Base-by-base conservation (phyloP, 352 stramenopile genomes). In the Globisporangium paddicum region DNA sequence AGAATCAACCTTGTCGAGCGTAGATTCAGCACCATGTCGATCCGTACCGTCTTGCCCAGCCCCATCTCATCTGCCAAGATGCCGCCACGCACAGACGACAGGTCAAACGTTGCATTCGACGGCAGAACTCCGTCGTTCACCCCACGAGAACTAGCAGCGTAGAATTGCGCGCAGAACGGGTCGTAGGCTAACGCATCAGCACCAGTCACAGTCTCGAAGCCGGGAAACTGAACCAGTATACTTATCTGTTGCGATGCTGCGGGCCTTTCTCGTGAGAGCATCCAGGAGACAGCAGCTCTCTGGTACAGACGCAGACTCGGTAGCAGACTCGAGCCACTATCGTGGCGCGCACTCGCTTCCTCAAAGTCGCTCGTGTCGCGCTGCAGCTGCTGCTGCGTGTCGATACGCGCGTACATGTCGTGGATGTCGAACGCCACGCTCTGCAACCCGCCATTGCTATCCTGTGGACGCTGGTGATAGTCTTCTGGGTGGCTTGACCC, bases 261-360 rank as follows among this genome's bases (percentile, higher is more conserved):
- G 30, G 66, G 63, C 8, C 83, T 66, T 69, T 99, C 97, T 66
- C 98, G 90, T 19, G 61, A 58, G 1, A 86, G 55, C 84, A 92
- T 93, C 97, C 97, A 99, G 9, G 85, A 96, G 16, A 98, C 79
- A 0, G 96, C 96, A 61, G 98, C 96, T 41, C 96, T 78, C 69
- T 99, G 97, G 75, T 99, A 99, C 25, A 89, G 86, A 2, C 99
- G 71, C n/a, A 99, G 73, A 6, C 71, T 95, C 21, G 92, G 89
- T 4, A 94, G 18, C 62, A 34, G 96, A 63, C 47, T 67, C 44
- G 53, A 51, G 32, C 26, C 32, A 38, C 35, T 40, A 21, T 25
- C 46, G 30, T 32, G 37, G 23, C 35, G 38, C n/a, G 23, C 56
- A 28, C 50, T 52, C 19, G 58, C 53, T 14, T 32, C 18, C 2